These are phyloP conservation scores for Quercus mongolica DNA, from an alignment of 306 rosid genomes.

Conservation along the genomic window DNA sequence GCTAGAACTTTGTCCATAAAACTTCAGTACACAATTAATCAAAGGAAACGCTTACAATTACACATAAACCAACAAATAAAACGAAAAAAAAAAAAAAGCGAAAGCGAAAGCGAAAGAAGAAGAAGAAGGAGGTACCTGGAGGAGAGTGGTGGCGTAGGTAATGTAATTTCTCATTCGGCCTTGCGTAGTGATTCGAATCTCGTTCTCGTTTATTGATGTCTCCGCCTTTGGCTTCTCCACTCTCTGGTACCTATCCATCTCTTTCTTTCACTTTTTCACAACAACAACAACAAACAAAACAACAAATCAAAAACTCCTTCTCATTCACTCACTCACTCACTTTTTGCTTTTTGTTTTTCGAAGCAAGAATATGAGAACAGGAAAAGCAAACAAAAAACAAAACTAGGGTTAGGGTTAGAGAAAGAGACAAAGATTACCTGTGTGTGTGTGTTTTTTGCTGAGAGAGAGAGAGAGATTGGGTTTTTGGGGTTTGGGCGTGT, in stretches of 20 bases:
- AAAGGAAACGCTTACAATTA: too few relatives aligned
- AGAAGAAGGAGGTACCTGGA: conserved; percentile 41
- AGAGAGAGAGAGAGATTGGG: too few relatives aligned
- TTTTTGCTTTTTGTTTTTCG: background rate
- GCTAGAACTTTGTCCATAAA: too few relatives aligned
- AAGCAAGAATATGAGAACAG: background rate
- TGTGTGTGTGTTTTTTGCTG: too few relatives aligned
- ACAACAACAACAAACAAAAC: background rate
- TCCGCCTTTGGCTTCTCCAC: conserved; percentile 79
- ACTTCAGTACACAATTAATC: too few relatives aligned
- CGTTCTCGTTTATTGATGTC: conserved; percentile 71
- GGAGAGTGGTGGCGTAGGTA: conserved; percentile 85
- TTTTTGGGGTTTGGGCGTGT: too few relatives aligned
- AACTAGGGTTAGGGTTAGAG: conserved; percentile 20
- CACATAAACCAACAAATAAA: too few relatives aligned
- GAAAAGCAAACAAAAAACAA: background rate
- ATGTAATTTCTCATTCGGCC: conserved; percentile 87
- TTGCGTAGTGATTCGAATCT: conserved; percentile 85
- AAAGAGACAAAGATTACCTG: too few relatives aligned
- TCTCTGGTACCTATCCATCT: conserved; percentile 89
- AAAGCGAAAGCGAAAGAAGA: background rate
- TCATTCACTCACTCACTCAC: background rate
- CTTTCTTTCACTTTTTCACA: background rate
- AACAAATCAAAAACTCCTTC: background rate
- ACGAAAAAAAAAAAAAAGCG: background rate